Base-by-base conservation (phyloP, 768 basidiomycete genomes). In the Amanita rimosa region DNA sequence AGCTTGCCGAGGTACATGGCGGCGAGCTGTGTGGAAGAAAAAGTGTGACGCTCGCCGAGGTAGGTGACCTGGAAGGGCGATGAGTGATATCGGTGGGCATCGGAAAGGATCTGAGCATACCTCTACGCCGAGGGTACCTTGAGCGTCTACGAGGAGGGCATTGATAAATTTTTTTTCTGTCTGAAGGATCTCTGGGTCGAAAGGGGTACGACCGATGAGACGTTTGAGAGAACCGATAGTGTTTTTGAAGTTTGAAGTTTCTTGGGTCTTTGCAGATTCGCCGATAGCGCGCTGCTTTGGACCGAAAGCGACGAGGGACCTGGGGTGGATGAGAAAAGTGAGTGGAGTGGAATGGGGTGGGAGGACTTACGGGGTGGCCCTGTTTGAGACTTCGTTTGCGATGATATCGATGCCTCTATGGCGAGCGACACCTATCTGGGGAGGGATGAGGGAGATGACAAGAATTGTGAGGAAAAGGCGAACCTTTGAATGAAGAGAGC, bases 371-470 rank as follows among this genome's bases (percentile, higher is more conserved):
- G 95, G 95, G 21, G 94, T 98, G 13, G 84, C 79, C 48, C 96
- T 86, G 74, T 97, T 97, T 13, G 94, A 97, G 52, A 94, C 92
- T 65, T 99, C 95, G 66, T 99, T 99, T 52, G 81, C 74, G 72
- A 99, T 95, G 67, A 99, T 93, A 76, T 99, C 95, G 72, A 99
- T 95, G 57, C 95, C 95, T 61, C 90, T 78, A 69, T 89, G 85
- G 68, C 93, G 78, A 16, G 93, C 93, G 55, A 95, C 93, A 71
- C 93, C 93, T 64, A 97, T 93, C 90, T 89, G 29, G 13, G 4
- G 19, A 37, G 56, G 42, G 45, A 46, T 49, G 45, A 44, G 26
- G n/a, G n/a, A n/a, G n/a, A n/a, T n/a, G n/a, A n/a, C n/a, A n/a
- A n/a, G n/a, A n/a, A n/a, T n/a, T n/a, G n/a, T n/a, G n/a, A n/a